Base-by-base conservation (phyloP, 805 yeast genomes). In the Wickerhamomyces strasburgensis region DNA sequence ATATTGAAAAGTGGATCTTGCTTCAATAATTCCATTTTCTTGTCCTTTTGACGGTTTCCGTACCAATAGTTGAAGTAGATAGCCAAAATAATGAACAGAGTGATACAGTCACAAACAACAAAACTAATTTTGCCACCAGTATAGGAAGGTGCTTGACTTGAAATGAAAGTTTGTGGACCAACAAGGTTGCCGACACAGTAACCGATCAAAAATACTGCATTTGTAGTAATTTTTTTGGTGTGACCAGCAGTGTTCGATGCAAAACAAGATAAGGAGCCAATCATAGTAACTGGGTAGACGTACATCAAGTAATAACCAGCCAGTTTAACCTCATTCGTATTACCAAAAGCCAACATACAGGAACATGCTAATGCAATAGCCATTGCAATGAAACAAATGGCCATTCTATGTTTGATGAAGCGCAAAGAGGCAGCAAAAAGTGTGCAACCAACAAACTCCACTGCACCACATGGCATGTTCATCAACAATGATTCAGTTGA, bases 81-180 rank as follows among this genome's bases (percentile, higher is more conserved):
- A 19, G 5, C n/a, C 14, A 14, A 15, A 13, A 33, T 18, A 13
- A 33, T 15, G 6, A 23, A 30, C 8, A 33, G 14, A n/a, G 31
- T 11, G 14, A 27, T 7, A 27, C 21, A n/a, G 36, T 37, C 13
- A 27, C 35, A 33, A 10, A 18, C 25, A 7, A 27, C 35, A 17
- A 33, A 17, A 19, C 29, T 33, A 17, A 68, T 60, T 42, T 74
- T 74, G 4, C 79, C 82, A 17, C 73, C 70, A 6, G 56, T 57
- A 48, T 80, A 83, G 25, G 57, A 52, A 3, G 87, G 87, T 15
- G 76, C 78, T 40, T 80, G 73, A 9, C 56, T 45, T 1, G 70
- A 59, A 40, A 64, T 67, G 61, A 83, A 84, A 14, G 82, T 67
- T 56, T 80, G 86, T 5, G 90, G 87, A 1, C 88, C 89, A 37